Conservation (phyloP, 2,329 filamentous ascomycete genomes). For the Cordyceps javanica region DNA sequence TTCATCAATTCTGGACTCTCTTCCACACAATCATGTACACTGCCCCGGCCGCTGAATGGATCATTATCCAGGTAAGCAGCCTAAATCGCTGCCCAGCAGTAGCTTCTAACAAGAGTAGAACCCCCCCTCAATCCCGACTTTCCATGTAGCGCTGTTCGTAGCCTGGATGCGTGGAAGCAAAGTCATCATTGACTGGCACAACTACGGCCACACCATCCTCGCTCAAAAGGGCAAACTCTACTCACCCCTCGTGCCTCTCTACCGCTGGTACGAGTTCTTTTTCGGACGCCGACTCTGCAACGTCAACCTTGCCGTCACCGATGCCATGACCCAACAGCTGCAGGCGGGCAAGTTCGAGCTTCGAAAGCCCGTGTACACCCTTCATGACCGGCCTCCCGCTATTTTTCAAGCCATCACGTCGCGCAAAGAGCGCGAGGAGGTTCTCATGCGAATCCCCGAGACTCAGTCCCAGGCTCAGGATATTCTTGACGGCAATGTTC, state of each 20-base stretch:
- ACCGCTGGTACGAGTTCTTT: slow-evolving; percentile 68
- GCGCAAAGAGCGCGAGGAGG: slow-evolving; percentile 41
- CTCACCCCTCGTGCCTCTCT: slow-evolving; percentile 72
- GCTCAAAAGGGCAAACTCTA: slow-evolving; percentile 48
- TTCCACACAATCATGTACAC: slow-evolving; percentile 67
- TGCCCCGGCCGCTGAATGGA: slow-evolving; percentile 71
- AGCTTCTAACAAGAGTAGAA: slow-evolving; percentile 50
- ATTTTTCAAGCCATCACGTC: slow-evolving; percentile 68
- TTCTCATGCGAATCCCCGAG: slow-evolving; percentile 61
- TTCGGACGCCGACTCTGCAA: slow-evolving; percentile 62
- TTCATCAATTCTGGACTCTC: slow-evolving; percentile 72
- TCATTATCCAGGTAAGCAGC: slow-evolving; percentile 65
- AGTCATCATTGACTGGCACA: slow-evolving; percentile 95
- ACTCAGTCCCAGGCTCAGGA: slow-evolving; percentile 53
- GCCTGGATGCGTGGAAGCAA: slow-evolving; percentile 72
- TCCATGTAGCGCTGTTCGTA: slow-evolving; percentile 66
- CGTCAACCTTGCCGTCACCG: slow-evolving; percentile 80
- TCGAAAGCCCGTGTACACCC: slow-evolving; percentile 56
- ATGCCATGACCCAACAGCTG: slow-evolving; percentile 78
- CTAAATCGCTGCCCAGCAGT: not conserved
- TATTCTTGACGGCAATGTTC: slow-evolving; percentile 52
- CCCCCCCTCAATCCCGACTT: slow-evolving; percentile 87
- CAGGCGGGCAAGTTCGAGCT: slow-evolving; percentile 57
- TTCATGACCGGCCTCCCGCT: slow-evolving; percentile 80
- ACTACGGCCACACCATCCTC: slow-evolving; percentile 94